Percentiles rank a stretch among this genome's conserved stretches.
Evolutionary conservation across 106 monocot species (phyloP).

Genomic region (Dendrobium nobile): DNA sequence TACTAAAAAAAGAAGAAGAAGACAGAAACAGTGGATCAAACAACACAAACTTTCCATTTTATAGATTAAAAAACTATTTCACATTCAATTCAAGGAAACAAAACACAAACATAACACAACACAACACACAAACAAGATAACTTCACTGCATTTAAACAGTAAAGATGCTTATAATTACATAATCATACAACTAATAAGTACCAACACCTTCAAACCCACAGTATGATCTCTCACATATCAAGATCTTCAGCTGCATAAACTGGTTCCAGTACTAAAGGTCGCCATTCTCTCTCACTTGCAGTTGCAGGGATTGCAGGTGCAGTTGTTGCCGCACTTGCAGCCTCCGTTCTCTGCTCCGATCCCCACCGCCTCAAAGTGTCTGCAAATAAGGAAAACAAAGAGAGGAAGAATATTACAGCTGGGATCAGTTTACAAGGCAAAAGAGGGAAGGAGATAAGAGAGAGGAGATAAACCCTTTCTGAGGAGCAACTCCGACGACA

Average conservation of each 20-base stretch:
- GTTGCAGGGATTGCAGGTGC: constrained; percentile 65
- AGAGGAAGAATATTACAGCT: neutral
- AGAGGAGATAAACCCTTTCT: constrained; percentile 41
- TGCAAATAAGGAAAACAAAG: constrained; percentile 10
- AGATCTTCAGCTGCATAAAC: neutral
- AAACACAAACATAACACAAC: too few species aligned
- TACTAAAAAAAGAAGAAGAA: too few species aligned
- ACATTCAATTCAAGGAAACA: too few species aligned
- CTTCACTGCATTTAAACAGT: neutral
- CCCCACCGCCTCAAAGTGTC: constrained; percentile 28
- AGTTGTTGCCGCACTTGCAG: constrained; percentile 66
- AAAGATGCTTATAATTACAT: neutral
- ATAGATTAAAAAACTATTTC: too few species aligned
- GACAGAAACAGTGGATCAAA: too few species aligned
- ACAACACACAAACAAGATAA: neutral
- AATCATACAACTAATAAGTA: neutral
- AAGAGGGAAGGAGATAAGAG: neutral
- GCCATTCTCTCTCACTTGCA: constrained; percentile 28
- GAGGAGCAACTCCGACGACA: constrained; percentile 62
- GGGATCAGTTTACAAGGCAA: neutral
- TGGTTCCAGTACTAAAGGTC: neutral
- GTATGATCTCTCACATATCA: neutral
- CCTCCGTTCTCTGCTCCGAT: constrained; percentile 43
- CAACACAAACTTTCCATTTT: too few species aligned
- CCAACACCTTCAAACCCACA: neutral